phyloP scores from a whole-genome alignment of 495 filamentous ascomycete species.

The Penicillium bialowiezense region DNA sequence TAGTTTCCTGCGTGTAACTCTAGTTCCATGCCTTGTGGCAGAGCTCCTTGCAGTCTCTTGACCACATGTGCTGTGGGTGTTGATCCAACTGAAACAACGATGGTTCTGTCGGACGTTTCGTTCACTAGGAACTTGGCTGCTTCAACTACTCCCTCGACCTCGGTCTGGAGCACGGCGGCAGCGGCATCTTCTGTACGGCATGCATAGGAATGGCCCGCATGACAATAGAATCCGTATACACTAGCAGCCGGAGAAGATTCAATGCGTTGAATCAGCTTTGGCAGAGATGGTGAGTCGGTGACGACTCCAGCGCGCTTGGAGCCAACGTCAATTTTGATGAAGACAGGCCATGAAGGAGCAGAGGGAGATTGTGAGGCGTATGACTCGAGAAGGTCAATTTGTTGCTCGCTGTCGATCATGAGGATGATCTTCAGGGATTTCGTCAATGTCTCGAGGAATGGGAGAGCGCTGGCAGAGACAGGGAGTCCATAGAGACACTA shows the following conservation, averaged over 20 bases:
- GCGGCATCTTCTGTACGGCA: conserved; percentile 15
- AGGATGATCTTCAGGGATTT: conserved; percentile 25
- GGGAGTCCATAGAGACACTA: conserved; percentile 35
- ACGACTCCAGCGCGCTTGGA: conserved; percentile 21
- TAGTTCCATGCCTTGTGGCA: conserved; percentile 22
- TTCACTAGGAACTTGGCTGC: conserved; percentile 14
- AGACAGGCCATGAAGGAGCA: conserved; percentile 22
- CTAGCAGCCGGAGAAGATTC: conserved; percentile 15
- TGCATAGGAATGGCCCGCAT: conserved; percentile 27
- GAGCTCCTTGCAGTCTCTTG: conserved; percentile 11
- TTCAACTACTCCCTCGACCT: conserved; percentile 19
- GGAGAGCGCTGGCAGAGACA: conserved; percentile 27
- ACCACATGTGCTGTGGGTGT: conserved; percentile 38
- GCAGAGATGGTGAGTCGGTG: conserved; percentile 7
- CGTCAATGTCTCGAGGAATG: conserved; percentile 22
- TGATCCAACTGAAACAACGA: conserved; percentile 33
- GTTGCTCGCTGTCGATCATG: conserved; percentile 35
- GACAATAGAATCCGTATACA: conserved; percentile 24
- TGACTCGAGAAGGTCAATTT: conserved; percentile 28
- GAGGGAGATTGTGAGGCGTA: conserved; percentile 5
- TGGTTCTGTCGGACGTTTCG: conserved; percentile 2
- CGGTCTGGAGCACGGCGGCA: conserved; percentile 7
- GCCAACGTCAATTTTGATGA: conserved; percentile 30
- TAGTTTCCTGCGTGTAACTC: conserved; percentile 33
- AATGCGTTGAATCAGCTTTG: conserved; percentile 13